Evolutionary conservation across 2,329 filamentous ascomycete species (phyloP).

Genomic region (Helotiales sp.): DNA sequence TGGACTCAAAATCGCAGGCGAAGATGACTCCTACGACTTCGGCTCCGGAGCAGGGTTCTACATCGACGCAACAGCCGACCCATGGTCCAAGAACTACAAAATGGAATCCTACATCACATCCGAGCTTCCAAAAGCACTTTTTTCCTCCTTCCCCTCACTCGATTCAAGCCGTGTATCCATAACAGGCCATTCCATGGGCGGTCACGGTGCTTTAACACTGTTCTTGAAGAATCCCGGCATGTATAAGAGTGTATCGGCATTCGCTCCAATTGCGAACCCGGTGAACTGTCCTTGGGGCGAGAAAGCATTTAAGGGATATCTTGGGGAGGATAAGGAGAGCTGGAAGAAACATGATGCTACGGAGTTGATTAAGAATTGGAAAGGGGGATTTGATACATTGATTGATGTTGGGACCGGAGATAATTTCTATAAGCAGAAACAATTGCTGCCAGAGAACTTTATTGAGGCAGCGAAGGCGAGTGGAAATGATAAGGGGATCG

Average conservation of each 20-base stretch:
- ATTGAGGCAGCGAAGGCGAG: slow-evolving; percentile 74
- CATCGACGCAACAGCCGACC: slow-evolving; percentile 76
- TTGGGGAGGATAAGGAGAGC: slow-evolving; percentile 72
- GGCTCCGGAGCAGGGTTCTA: slow-evolving; percentile 94
- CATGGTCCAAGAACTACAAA: slow-evolving; percentile 77
- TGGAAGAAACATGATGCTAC: slow-evolving; percentile 94
- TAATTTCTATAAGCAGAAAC: slow-evolving; percentile 93
- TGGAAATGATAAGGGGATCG: slow-evolving; percentile 68
- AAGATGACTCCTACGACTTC: slow-evolving; percentile 90
- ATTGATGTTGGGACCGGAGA: slow-evolving; percentile 94
- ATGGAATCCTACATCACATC: slow-evolving; percentile 94
- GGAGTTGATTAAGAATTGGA: slow-evolving; percentile 78
- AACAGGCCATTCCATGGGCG: slow-evolving; percentile 95
- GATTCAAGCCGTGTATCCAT: slow-evolving; percentile 75
- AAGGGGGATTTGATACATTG: slow-evolving; percentile 68
- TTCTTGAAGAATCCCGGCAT: slow-evolving; percentile 88
- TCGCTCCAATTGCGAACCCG: slow-evolving; percentile 89
- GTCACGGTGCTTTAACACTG: slow-evolving; percentile 89
- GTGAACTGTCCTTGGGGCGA: slow-evolving; percentile 86
- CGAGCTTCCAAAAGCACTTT: slow-evolving; percentile 81
- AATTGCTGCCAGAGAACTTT: slow-evolving; percentile 93
- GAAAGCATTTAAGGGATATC: slow-evolving; percentile 91
- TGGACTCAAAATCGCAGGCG: slow-evolving; percentile 76
- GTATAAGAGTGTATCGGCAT: slow-evolving; percentile 88
- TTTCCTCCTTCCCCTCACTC: slow-evolving; percentile 68